Evolutionary conservation across 352 stramenopile species (phyloP).

Genomic region (Phytopythium kandeliae): DNA sequence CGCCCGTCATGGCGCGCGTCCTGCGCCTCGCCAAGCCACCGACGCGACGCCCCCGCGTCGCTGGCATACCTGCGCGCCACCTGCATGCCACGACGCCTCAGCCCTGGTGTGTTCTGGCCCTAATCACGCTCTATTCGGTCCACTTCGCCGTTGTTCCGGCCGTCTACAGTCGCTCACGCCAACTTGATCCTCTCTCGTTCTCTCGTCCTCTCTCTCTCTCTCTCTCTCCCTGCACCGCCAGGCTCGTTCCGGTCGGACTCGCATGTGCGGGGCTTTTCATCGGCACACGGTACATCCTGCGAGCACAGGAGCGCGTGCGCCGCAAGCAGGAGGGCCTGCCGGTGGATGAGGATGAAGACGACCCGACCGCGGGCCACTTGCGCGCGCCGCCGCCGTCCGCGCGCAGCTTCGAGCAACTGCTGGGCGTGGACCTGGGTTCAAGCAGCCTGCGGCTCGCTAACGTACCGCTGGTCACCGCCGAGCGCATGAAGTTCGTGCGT

Average conservation of each 20-base stretch:
- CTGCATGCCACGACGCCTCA: slow-evolving; percentile 47
- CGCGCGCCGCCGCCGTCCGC: slow-evolving; percentile 6
- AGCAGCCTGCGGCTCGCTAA: slow-evolving; percentile 42
- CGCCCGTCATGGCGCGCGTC: slow-evolving; percentile 1
- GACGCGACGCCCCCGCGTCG: not conserved
- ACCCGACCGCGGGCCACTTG: slow-evolving; percentile 11
- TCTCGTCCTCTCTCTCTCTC: no score
- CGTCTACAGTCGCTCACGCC: no score
- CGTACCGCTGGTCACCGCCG: slow-evolving; percentile 14
- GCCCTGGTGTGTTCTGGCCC: slow-evolving; percentile 28
- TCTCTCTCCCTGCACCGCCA: no score
- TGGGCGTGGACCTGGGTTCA: slow-evolving; percentile 55
- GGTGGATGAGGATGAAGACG: slow-evolving; percentile 29
- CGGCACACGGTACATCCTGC: slow-evolving; percentile 49
- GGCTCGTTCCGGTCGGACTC: slow-evolving; percentile 35
- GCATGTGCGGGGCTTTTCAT: slow-evolving; percentile 44
- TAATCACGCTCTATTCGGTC: not conserved
- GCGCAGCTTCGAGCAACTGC: slow-evolving; percentile 22
- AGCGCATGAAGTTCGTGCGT: slow-evolving; percentile 12
- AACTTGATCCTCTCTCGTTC: no score
- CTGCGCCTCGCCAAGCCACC: not conserved
- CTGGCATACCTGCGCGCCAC: slow-evolving; percentile 14
- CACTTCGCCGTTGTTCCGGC: no score
- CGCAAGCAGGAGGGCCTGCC: slow-evolving; percentile 34
- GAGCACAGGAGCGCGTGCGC: slow-evolving; percentile 50